phyloP scores from a whole-genome alignment of 768 basidiomycete species.

The Mycena olivaceomarginata region DNA sequence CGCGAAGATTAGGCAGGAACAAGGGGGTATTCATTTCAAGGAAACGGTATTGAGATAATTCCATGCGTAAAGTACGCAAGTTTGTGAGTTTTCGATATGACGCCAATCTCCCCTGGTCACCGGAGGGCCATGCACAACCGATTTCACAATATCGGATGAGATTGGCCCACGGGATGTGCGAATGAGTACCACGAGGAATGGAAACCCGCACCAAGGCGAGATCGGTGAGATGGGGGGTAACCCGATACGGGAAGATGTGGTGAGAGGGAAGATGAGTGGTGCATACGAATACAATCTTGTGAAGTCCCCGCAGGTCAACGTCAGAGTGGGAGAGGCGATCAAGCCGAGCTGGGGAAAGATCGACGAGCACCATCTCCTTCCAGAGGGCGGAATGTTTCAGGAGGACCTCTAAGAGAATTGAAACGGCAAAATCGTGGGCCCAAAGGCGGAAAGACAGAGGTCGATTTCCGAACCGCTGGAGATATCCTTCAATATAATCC shows the following conservation, averaged over 20 bases:
- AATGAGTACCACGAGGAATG: background rate
- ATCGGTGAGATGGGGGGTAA: slow-evolving; percentile 14
- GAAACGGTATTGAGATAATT: no score
- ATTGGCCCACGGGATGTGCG: slow-evolving; percentile 26
- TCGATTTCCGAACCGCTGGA: background rate
- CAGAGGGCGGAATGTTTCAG: slow-evolving; percentile 14
- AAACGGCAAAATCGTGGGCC: background rate
- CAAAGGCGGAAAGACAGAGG: slow-evolving; percentile 30
- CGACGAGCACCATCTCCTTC: slow-evolving; percentile 1
- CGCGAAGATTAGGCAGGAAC: slow-evolving; percentile 6
- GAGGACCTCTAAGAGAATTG: background rate
- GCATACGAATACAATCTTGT: background rate
- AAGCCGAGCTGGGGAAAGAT: background rate
- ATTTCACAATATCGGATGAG: slow-evolving; percentile 24
- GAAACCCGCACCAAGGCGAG: slow-evolving; percentile 1
- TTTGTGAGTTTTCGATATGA: slow-evolving; percentile 14
- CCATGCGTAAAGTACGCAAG: slow-evolving; percentile 8
- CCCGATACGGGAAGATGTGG: background rate
- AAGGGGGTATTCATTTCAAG: background rate
- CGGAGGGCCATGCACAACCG: background rate
- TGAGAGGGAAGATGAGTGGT: background rate
- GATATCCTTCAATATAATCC: no score
- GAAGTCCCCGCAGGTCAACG: background rate
- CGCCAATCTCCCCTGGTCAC: no score
- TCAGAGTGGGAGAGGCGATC: background rate